phyloP scores from a whole-genome alignment of 768 basidiomycete genomes.

The Boletus patriciae region DNA sequence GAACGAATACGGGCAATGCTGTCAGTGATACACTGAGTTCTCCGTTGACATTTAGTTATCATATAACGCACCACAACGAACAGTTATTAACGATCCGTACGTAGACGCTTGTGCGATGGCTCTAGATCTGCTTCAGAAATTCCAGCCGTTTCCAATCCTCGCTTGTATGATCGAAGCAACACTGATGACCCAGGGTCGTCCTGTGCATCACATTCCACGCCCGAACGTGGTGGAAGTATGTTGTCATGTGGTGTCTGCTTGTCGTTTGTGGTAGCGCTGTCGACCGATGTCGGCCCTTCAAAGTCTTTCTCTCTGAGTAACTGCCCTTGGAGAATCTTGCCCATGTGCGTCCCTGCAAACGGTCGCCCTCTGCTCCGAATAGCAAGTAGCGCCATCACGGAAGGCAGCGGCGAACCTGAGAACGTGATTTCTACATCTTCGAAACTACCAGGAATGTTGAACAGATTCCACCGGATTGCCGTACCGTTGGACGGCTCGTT shows the following conservation, averaged over 20 bases:
- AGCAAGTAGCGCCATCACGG: neutral
- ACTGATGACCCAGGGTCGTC: neutral
- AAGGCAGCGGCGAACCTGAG: neutral
- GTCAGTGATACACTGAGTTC: no score
- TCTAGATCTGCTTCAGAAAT: neutral
- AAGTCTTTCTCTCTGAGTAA: neutral
- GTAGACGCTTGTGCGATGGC: neutral
- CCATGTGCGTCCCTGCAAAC: neutral
- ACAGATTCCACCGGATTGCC: neutral
- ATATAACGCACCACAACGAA: neutral
- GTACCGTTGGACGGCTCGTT: no score
- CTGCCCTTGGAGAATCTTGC: neutral
- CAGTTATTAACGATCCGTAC: neutral
- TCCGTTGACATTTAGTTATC: neutral
- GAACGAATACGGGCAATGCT: no score
- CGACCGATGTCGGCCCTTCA: neutral
- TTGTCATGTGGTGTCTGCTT: neutral
- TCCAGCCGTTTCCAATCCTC: neutral
- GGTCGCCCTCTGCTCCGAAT: neutral
- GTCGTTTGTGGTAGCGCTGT: neutral
- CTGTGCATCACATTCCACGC: neutral
- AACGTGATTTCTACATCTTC: neutral
- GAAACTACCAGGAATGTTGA: neutral
- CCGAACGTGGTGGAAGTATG: neutral
- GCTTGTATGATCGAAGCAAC: neutral